Evolutionary conservation across 768 basidiomycete genomes (phyloP).

Genomic region (Auricularia auricula-judae): DNA sequence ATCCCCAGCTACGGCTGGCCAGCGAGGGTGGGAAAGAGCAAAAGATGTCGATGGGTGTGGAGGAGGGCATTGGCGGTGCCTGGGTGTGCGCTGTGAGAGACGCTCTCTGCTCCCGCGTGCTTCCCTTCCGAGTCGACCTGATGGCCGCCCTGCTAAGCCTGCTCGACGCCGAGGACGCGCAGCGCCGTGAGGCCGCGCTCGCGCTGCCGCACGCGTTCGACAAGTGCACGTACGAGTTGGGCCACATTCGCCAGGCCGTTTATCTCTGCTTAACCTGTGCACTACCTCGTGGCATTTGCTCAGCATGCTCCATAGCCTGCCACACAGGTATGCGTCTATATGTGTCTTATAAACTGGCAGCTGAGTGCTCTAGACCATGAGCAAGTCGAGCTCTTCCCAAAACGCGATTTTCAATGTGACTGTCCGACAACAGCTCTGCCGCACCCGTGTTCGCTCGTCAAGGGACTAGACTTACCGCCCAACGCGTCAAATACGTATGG

Average conservation of each 20-base stretch:
- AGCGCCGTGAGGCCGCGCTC: constrained; percentile 31
- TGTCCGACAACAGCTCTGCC: constrained; percentile 59
- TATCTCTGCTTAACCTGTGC: constrained; percentile 73
- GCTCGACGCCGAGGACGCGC: constrained; percentile 14
- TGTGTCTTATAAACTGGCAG: too few species aligned
- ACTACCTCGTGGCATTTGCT: constrained; percentile 58
- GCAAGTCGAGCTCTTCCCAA: constrained; percentile 80
- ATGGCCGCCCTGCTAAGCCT: neutral
- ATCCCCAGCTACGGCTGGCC: too few species aligned
- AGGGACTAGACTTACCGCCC: constrained; percentile 30
- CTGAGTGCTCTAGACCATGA: constrained; percentile 18
- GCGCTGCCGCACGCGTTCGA: constrained; percentile 47
- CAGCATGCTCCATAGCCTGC: constrained; percentile 78
- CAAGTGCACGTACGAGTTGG: constrained; percentile 51
- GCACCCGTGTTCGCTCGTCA: constrained; percentile 56
- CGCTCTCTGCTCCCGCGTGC: too few species aligned
- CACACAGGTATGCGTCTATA: constrained; percentile 36
- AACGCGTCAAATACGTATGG: constrained; percentile 57
- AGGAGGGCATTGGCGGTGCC: too few species aligned
- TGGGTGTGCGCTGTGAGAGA: too few species aligned
- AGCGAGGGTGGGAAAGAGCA: too few species aligned
- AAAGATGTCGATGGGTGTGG: too few species aligned
- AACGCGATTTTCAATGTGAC: constrained; percentile 74
- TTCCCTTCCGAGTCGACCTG: too few species aligned
- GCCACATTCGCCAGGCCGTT: constrained; percentile 62